Conservation (phyloP, 441 rosid genomes). For the Pelargonium fulgidum region DNA sequence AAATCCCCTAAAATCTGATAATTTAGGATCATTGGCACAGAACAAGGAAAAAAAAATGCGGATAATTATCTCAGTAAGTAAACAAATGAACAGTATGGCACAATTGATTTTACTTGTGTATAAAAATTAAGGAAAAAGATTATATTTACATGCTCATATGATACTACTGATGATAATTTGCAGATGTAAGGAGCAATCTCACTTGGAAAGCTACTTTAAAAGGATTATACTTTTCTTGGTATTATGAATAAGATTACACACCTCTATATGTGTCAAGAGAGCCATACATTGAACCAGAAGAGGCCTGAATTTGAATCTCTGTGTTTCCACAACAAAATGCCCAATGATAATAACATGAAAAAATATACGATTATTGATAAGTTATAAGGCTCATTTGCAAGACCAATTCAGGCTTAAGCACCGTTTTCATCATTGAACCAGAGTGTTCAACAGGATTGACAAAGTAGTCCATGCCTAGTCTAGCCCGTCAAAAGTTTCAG, state of each 20-base stretch:
- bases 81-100: too few relatives aligned
- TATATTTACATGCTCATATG: too few relatives aligned
- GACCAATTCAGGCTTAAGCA: background rate
- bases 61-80: too few relatives aligned
- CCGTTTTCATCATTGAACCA: background rate
- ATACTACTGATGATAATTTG: background rate
- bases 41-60: too few relatives aligned
- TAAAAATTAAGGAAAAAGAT: too few relatives aligned
- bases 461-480: background rate
- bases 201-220: background rate
- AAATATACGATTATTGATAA: background rate
- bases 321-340: constrained; percentile 31
- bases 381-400: background rate
- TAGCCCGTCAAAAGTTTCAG: constrained; percentile 5
- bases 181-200: background rate
- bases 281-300: constrained; percentile 53
- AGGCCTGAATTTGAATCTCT: constrained; percentile 76
- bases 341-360: background rate
- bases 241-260: constrained; percentile 24
- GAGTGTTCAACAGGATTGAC: background rate
- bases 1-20: too few relatives aligned
- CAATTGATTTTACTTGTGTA: too few relatives aligned
- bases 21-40: too few relatives aligned
- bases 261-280: constrained; percentile 60
- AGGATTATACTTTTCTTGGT: background rate